phyloP scores from a whole-genome alignment of 306 rosid genomes.

The Cicer arietinum region DNA sequence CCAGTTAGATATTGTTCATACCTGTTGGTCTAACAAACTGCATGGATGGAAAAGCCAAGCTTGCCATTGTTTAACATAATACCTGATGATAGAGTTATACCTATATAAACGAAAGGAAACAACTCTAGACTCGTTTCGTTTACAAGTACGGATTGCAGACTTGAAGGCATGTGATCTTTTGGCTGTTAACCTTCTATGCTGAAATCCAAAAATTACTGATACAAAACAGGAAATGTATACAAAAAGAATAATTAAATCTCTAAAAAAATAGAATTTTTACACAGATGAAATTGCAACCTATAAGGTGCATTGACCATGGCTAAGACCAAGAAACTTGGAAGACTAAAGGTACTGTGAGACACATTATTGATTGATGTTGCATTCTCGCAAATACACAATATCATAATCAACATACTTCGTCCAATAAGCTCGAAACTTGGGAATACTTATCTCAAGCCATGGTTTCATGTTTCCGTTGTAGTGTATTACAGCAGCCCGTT shows the following conservation, averaged over 20 bases:
- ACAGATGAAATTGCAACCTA: constrained; percentile 45
- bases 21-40: too few species aligned
- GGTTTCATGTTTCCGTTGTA: constrained; percentile 97
- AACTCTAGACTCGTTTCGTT: constrained; percentile 39
- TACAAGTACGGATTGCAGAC: constrained; percentile 40
- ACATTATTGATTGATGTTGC: constrained; percentile 80
- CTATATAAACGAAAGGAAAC: not conserved
- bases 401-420: constrained; percentile 67
- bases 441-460: constrained; percentile 93
- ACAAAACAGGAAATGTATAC: constrained; percentile 44
- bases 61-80: too few species aligned
- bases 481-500: constrained; percentile 82
- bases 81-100: not conserved
- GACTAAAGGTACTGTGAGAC: constrained; percentile 39
- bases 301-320: constrained; percentile 42
- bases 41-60: too few species aligned
- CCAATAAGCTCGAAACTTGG: constrained; percentile 82
- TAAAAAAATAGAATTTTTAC: constrained; percentile 46
- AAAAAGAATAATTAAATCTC: constrained; percentile 54
- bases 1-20: too few species aligned
- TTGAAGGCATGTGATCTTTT: constrained; percentile 42
- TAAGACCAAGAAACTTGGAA: constrained; percentile 38
- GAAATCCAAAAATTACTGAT: constrained; percentile 20
- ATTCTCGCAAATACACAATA: constrained; percentile 72
- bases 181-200: constrained; percentile 40